Evolutionary conservation across 306 rosid species (phyloP).

Genomic region (Rubus parviflorus): DNA sequence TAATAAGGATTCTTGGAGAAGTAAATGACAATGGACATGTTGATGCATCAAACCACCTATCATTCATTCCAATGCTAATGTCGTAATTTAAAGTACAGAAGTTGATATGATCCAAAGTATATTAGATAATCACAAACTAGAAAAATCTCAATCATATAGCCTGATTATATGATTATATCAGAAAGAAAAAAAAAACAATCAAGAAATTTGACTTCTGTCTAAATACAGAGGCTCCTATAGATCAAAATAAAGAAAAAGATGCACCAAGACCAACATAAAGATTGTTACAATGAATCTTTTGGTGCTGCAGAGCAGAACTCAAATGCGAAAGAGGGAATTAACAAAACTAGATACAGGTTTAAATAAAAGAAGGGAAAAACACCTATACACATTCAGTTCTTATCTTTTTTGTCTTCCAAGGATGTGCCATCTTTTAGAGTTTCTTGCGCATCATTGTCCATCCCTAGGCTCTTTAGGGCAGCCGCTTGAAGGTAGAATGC

Average conservation of each 20-base stretch:
- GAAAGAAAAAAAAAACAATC: neutral
- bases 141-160: neutral
- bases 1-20: too few species aligned
- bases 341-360: slow-evolving; percentile 36
- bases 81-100: too few species aligned
- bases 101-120: too few species aligned
- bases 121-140: neutral
- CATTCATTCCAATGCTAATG: too few species aligned
- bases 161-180: neutral
- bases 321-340: slow-evolving; percentile 29
- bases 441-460: slow-evolving; percentile 94
- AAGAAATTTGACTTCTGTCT: neutral
- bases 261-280: slow-evolving; percentile 29
- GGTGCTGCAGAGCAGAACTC: slow-evolving; percentile 31
- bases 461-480: slow-evolving; percentile 87
- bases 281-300: slow-evolving; percentile 23
- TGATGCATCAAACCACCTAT: neutral
- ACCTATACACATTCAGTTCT: slow-evolving; percentile 66
- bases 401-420: slow-evolving; percentile 67
- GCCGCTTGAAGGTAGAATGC: slow-evolving; percentile 96
- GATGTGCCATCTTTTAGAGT: slow-evolving; percentile 85
- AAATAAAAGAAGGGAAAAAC: slow-evolving; percentile 23
- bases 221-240: slow-evolving; percentile 13
- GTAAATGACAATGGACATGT: too few species aligned
- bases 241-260: slow-evolving; percentile 12